Conservation (phyloP, 192 early-diverging fungal species). For the Thamnidium elegans region DNA sequence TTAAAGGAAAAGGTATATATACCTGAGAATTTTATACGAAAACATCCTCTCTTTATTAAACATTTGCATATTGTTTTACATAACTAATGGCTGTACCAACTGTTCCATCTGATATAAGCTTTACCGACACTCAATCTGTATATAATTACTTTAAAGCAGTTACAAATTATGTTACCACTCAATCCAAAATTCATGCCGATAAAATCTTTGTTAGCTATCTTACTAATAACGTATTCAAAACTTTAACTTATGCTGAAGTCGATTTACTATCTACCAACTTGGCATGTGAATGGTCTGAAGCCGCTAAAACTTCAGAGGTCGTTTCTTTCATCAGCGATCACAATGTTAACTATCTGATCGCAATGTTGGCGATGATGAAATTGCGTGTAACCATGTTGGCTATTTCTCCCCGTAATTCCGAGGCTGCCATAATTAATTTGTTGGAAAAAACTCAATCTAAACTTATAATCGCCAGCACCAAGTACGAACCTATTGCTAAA, state of each 20-base stretch:
- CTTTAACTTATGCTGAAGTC: neutral
- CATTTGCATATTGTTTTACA: too few species aligned
- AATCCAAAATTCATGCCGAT: too few species aligned
- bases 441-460: neutral
- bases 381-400: neutral
- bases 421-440: neutral
- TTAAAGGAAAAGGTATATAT: too few species aligned
- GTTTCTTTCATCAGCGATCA: constrained; percentile 7
- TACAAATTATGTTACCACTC: too few species aligned
- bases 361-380: neutral
- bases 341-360: constrained; percentile 2
- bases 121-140: too few species aligned
- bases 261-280: constrained; percentile 1
- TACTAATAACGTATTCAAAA: neutral
- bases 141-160: too few species aligned
- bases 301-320: neutral
- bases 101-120: too few species aligned
- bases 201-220: too few species aligned
- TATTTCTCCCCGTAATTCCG: constrained; percentile 16
- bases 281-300: constrained; percentile 1
- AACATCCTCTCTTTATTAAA: too few species aligned
- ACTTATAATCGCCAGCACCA: neutral
- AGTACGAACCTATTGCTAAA: neutral
- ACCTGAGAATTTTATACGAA: too few species aligned
- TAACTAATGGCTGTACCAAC: too few species aligned